These are phyloP conservation scores for Stellera chamaejasme DNA, from an alignment of 345 rosid species.

Conservation along the genomic window DNA sequence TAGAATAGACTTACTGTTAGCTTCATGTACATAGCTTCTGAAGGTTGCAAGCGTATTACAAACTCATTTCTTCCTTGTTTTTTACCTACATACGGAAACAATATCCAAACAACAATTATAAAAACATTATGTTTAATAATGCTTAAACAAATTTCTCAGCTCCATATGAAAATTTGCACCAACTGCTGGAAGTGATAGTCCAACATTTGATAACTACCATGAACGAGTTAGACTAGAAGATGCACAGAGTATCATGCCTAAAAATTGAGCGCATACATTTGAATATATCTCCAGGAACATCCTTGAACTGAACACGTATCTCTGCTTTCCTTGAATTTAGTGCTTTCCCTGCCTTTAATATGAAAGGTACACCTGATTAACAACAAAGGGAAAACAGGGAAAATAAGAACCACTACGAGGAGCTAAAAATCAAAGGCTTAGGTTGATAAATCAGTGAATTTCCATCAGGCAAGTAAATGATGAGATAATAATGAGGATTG, in stretches of 20 bases:
- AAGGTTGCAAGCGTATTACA: conserved; percentile 8
- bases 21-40: conserved; percentile 22
- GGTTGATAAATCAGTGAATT: too few species aligned
- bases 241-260: background rate
- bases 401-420: background rate
- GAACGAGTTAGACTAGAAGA: too few species aligned
- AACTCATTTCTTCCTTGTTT: conserved; percentile 87
- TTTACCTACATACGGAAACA: conserved; percentile 40
- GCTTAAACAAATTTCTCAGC: too few species aligned
- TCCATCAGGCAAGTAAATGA: too few species aligned
- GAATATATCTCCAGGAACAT: conserved; percentile 97
- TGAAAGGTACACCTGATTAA: conserved; percentile 80
- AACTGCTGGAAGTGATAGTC: too few species aligned
- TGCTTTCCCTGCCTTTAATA: conserved; percentile 98
- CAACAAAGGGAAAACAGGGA: background rate
- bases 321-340: conserved; percentile 95
- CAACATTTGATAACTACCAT: too few species aligned
- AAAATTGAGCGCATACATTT: conserved; percentile 40
- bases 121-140: too few species aligned
- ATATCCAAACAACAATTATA: conserved; percentile 7
- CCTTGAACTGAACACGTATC: conserved; percentile 97
- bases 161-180: too few species aligned
- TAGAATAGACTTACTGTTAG: conserved; percentile 16
- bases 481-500: too few species aligned
- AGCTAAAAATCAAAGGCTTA: too few species aligned